Percentiles rank a stretch among this genome's conserved stretches.
phyloP scores from a whole-genome alignment of 225 moss, liverwort and hornwort genomes.

The Bryoerythrophyllum caledonicum region DNA sequence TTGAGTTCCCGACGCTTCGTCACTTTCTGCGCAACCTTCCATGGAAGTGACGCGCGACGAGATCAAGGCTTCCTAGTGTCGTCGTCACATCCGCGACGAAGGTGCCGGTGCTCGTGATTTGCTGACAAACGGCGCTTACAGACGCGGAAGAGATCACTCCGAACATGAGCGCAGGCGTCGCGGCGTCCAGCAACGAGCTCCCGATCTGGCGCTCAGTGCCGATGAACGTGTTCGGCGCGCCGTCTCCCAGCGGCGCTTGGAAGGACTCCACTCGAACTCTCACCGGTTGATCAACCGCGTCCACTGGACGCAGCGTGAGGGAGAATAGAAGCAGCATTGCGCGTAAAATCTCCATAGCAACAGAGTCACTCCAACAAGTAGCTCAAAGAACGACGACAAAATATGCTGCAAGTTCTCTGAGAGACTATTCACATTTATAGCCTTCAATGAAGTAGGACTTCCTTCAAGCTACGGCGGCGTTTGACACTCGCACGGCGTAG shows the following conservation, averaged over 20 bases:
- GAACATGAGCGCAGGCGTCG: constrained; percentile 11
- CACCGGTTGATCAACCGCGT: not conserved
- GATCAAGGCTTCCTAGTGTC: not conserved
- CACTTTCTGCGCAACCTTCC: not conserved
- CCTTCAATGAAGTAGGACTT: not conserved
- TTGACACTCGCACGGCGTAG: not conserved
- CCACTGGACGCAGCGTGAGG: not conserved
- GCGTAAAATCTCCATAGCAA: not conserved
- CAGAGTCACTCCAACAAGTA: not conserved
- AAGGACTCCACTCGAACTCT: not conserved
- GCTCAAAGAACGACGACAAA: not conserved
- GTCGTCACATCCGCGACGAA: not conserved
- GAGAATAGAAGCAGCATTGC: not conserved
- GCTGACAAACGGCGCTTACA: constrained; percentile 4
- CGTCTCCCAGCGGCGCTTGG: constrained; percentile 5
- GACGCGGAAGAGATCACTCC: not conserved
- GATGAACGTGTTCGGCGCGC: constrained; percentile 12
- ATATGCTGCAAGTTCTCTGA: not conserved
- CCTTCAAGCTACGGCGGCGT: not conserved
- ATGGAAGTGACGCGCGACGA: not conserved
- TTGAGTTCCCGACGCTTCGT: not conserved
- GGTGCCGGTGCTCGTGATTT: not conserved
- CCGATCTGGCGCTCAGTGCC: not conserved
- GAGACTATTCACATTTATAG: not conserved
- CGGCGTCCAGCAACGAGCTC: constrained; percentile 16